Percentiles rank a stretch among this genome's conserved stretches.
Evolutionary conservation across 495 filamentous ascomycete species (phyloP).

Genomic region (Daldinia caldariorum): DNA sequence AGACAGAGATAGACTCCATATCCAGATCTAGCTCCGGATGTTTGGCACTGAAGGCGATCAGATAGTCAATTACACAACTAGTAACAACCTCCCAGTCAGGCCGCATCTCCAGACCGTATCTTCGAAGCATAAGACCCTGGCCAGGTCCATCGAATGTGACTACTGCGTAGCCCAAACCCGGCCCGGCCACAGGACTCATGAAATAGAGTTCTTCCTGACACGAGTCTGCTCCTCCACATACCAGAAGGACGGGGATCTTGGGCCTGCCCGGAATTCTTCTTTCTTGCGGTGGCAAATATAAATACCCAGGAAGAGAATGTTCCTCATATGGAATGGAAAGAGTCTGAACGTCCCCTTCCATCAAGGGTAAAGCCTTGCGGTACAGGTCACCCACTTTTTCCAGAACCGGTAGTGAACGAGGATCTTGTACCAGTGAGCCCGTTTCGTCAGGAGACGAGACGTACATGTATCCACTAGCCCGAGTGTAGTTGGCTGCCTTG

Average conservation of each 20-base stretch:
- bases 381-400: not conserved
- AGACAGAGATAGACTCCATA: not conserved
- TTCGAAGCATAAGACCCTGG: not conserved
- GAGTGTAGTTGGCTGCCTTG: not conserved
- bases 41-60: not conserved
- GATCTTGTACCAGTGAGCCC: not conserved
- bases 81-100: not conserved
- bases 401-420: not conserved
- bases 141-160: not conserved
- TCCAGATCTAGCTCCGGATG: not conserved
- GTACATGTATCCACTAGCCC: not conserved
- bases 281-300: not conserved
- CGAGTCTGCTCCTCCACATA: not conserved
- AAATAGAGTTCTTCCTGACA: not conserved
- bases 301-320: not conserved
- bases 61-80: not conserved
- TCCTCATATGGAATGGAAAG: not conserved
- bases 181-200: not conserved
- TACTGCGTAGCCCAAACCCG: not conserved
- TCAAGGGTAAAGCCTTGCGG: not conserved
- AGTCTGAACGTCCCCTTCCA: not conserved
- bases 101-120: not conserved
- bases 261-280: not conserved
- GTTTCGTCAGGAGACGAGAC: not conserved
- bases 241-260: not conserved